phyloP scores from a whole-genome alignment of 495 filamentous ascomycete species.

The Neurospora sp. region DNA sequence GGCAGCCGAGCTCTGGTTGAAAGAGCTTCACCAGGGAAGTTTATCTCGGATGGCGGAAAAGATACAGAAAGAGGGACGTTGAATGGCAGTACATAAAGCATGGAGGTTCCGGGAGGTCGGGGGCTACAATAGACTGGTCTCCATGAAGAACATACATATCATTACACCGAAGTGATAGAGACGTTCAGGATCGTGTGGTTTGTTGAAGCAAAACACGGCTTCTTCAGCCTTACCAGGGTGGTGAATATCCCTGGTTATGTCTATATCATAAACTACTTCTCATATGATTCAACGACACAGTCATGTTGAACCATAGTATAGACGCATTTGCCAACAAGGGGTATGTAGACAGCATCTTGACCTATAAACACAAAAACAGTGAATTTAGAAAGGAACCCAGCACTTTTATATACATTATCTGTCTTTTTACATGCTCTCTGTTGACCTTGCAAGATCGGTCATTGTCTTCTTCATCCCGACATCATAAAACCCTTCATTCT shows the following conservation, averaged over 20 bases:
- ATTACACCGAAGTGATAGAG: neutral
- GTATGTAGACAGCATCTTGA: neutral
- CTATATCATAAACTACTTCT: too few relatives aligned
- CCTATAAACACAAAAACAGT: neutral
- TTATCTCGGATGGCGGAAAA: conserved; percentile 1
- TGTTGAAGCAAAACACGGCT: too few relatives aligned
- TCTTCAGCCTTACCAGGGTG: too few relatives aligned
- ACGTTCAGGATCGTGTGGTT: neutral
- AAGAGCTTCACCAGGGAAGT: neutral
- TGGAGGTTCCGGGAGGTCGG: neutral
- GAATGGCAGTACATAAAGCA: neutral
- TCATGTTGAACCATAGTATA: too few relatives aligned
- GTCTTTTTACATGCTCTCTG: neutral
- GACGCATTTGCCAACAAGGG: neutral
- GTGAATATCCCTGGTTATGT: neutral
- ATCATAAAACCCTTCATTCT: neutral
- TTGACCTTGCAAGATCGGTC: neutral
- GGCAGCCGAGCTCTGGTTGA: neutral
- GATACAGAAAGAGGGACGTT: neutral
- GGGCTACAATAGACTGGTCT: neutral
- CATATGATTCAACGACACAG: too few relatives aligned
- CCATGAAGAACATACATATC: neutral
- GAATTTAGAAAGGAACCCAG: neutral
- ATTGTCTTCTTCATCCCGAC: neutral
- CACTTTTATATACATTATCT: neutral